Conservation (phyloP, 2,329 filamentous ascomycete species). For the Phaeomoniella chlamydospora region DNA sequence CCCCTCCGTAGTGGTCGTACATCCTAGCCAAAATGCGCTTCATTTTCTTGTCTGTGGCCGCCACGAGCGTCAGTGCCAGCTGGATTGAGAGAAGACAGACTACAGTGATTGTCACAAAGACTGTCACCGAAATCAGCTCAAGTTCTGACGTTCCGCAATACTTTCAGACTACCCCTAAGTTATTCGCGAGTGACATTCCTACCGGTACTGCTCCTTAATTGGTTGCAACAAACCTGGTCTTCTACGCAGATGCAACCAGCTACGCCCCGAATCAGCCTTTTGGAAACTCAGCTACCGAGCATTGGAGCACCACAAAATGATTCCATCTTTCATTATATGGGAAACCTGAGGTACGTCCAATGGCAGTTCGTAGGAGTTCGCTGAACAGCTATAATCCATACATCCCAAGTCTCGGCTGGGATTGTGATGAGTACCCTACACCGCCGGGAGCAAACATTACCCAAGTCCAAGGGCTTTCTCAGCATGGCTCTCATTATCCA, state of each 20-base stretch:
- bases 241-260: slow-evolving; percentile 41
- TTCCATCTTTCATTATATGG: slow-evolving; percentile 59
- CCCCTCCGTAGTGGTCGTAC: too few species aligned
- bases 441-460: slow-evolving; percentile 50
- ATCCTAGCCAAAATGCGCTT: too few species aligned
- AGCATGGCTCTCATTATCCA: slow-evolving; percentile 62
- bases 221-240: slow-evolving; percentile 54
- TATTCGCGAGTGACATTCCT: slow-evolving; percentile 18
- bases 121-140: background rate
- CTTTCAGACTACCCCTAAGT: slow-evolving; percentile 9
- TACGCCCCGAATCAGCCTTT: slow-evolving; percentile 55
- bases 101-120: background rate
- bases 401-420: slow-evolving; percentile 57
- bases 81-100: slow-evolving; percentile 1
- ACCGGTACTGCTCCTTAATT: slow-evolving; percentile 57
- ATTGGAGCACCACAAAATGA: slow-evolving; percentile 40
- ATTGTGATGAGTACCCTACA: slow-evolving; percentile 52
- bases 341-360: slow-evolving; percentile 35
- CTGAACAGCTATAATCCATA: slow-evolving; percentile 38
- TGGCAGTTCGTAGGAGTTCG: background rate
- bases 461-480: slow-evolving; percentile 57
- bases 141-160: slow-evolving; percentile 8
- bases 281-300: slow-evolving; percentile 59
- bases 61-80: background rate
- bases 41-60: background rate